Conservation (phyloP, 768 basidiomycete species). For the Hygrocybe punicea region DNA sequence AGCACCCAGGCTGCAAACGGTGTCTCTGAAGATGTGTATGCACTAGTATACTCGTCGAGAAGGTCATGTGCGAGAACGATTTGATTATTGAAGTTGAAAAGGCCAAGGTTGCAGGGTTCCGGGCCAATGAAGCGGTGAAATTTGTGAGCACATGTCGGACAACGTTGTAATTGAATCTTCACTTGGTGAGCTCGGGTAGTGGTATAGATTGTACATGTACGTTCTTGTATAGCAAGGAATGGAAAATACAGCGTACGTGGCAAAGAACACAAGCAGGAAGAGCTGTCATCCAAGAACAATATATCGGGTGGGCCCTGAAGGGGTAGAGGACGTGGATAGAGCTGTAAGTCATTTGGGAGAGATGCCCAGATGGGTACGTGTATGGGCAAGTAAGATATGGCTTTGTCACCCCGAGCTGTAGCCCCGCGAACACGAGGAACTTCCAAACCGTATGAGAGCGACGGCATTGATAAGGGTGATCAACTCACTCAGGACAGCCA, state of each 20-base stretch:
- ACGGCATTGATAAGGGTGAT: background rate
- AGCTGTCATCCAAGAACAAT: background rate
- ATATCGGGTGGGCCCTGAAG: background rate
- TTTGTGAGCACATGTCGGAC: constrained; percentile 10
- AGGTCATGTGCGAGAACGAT: constrained; percentile 24
- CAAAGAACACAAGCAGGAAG: constrained; percentile 3
- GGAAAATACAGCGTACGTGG: background rate
- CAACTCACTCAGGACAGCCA: background rate
- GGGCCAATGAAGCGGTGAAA: constrained; percentile 20
- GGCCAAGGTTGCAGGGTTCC: constrained; percentile 19
- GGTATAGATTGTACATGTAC: constrained; percentile 10
- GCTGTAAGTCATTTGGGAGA: constrained; percentile 3
- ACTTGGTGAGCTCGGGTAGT: background rate
- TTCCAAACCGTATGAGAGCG: background rate
- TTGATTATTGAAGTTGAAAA: constrained; percentile 30
- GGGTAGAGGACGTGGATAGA: background rate
- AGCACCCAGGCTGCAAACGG: constrained; percentile 23
- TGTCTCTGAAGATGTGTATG: constrained; percentile 26
- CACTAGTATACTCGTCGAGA: constrained; percentile 26
- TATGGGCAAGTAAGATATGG: constrained; percentile 10
- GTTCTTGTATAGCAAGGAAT: background rate
- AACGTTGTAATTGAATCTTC: constrained; percentile 19
- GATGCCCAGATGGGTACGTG: constrained; percentile 13
- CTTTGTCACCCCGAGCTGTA: background rate
- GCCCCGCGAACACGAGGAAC: constrained; percentile 2